Evolutionary conservation across 805 yeast species (phyloP).

Genomic region (Clavispora fructus): DNA sequence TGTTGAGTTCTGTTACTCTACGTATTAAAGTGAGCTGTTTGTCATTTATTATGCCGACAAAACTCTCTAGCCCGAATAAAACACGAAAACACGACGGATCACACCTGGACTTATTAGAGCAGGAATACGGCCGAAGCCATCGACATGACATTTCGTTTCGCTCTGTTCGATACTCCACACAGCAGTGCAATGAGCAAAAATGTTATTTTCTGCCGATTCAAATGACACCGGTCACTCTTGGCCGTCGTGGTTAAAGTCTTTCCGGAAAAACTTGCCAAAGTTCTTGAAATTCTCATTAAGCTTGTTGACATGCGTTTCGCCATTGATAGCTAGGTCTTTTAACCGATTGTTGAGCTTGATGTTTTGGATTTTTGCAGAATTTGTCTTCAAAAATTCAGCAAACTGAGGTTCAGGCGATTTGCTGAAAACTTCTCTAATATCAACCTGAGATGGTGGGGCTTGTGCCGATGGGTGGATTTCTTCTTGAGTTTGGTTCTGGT

Average conservation of each 20-base stretch:
- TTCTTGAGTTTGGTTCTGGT: slow-evolving; percentile 3
- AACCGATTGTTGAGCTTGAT: slow-evolving; percentile 37
- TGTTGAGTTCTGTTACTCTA: too few relatives aligned
- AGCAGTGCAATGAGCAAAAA: too few relatives aligned
- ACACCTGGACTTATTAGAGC: too few relatives aligned
- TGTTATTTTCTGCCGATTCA: too few relatives aligned
- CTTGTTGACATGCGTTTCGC: slow-evolving; percentile 59
- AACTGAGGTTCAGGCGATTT: slow-evolving; percentile 23
- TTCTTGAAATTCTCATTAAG: slow-evolving; percentile 61
- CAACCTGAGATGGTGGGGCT: slow-evolving; percentile 7
- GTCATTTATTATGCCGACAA: too few relatives aligned
- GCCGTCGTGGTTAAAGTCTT: slow-evolving; percentile 18
- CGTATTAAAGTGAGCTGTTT: too few relatives aligned
- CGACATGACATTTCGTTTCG: too few relatives aligned
- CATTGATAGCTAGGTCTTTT: slow-evolving; percentile 41
- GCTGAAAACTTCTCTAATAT: slow-evolving; percentile 8
- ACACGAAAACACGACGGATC: too few relatives aligned
- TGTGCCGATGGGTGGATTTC: slow-evolving; percentile 14
- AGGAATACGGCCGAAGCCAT: too few relatives aligned
- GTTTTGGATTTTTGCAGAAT: slow-evolving; percentile 36
- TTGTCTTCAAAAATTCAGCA: slow-evolving; percentile 15
- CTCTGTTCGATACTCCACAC: too few relatives aligned
- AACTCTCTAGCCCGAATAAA: too few relatives aligned
- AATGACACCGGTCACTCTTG: not conserved
- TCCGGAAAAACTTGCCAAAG: slow-evolving; percentile 50